A percentile compares a stretch with the other conserved stretches of the same genome.
These are phyloP conservation scores for Fusarium aywerte DNA, from an alignment of 2,329 filamentous ascomycete species.

Conservation along the genomic window DNA sequence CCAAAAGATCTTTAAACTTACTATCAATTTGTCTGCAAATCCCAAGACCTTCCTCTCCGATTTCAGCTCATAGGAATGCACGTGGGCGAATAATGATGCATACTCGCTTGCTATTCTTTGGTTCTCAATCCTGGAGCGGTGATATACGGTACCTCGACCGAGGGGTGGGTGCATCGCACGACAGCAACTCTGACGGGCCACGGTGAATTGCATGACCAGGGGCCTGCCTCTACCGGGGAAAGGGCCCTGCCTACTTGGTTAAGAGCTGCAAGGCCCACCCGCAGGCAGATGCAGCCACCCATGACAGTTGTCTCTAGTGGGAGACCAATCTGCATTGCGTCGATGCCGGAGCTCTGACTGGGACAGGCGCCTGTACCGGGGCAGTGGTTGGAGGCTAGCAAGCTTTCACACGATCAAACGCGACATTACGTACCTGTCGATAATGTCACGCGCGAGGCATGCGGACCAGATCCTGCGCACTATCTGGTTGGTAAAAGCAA, in stretches of 20 bases:
- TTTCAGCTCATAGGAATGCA: conserved; percentile 2
- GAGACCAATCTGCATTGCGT: conserved; percentile 40
- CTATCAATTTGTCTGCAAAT: neutral
- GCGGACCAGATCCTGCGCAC: conserved; percentile 35
- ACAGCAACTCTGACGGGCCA: conserved; percentile 38
- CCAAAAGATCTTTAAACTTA: neutral
- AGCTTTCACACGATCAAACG: conserved; percentile 38
- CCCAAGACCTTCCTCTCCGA: neutral
- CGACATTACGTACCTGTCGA: conserved; percentile 39
- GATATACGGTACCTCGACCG: conserved; percentile 41
- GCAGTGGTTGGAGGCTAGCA: conserved; percentile 40
- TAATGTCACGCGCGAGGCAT: conserved; percentile 38
- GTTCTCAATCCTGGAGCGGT: conserved; percentile 33
- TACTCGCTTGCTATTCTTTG: conserved; percentile 4
- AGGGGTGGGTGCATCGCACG: conserved; percentile 37
- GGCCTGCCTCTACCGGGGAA: conserved; percentile 39
- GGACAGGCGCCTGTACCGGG: conserved; percentile 44
- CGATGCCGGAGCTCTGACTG: conserved; percentile 38
- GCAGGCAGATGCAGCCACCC: conserved; percentile 42
- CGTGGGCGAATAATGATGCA: conserved; percentile 17
- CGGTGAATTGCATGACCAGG: conserved; percentile 38
- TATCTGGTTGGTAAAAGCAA: conserved; percentile 20
- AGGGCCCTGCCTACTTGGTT: conserved; percentile 36
- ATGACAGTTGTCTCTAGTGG: conserved; percentile 41
- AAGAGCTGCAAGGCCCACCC: conserved; percentile 44